Evolutionary conservation across 345 rosid genomes (phyloP), one percentile per base, ranked within the genome.

Genomic region (Corymbia maculata): DNA sequence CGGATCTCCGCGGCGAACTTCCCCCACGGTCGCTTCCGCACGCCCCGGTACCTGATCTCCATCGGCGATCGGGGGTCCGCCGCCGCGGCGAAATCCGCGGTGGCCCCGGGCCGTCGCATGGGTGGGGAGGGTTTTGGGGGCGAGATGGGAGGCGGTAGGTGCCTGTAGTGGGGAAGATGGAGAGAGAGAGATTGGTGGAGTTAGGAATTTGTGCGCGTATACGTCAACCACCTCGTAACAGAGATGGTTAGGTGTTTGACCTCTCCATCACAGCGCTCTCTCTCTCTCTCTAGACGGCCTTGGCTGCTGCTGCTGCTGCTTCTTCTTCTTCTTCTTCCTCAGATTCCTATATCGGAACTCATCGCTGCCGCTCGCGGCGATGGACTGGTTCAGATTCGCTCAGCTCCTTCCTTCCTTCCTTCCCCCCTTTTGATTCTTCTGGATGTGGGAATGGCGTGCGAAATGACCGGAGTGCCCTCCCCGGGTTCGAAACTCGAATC

Each of bases 1-100:
- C 92, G 90, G 87, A 90, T 92, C 92, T 92, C 92, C 21, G 93
- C 92, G 57, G 93, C 92, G 84, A 88, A 92, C 52, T 91, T 89
- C 32, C 92, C 92, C 92, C 93, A 92, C 13, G 92, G 92, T 42
- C 92, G 91, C 90, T 88, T 91, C 87, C 92, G 88, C 55, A 91
- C 93, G 79, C 93, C 93, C 30, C 91, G 88, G 86, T 89, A 92
- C 30, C 89, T 88, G 89, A 86, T 49, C 80, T 87, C 87, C 75
- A 22, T 64, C 82, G 52, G 61, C 85, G 52, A 80, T 44, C 50
- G 61, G 52, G 15, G 26, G 79, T 42, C 44, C 49, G 24, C 79
- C 79, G 45, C 13, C 45, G 24, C 45, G 12, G 49, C 82, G 26
- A 36, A 57, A 45, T 42, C 86, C 86, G 70, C 88, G 42, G 55